These are phyloP conservation scores for Alternaria viburni DNA, from an alignment of 2,329 filamentous ascomycete species.

Conservation along the genomic window DNA sequence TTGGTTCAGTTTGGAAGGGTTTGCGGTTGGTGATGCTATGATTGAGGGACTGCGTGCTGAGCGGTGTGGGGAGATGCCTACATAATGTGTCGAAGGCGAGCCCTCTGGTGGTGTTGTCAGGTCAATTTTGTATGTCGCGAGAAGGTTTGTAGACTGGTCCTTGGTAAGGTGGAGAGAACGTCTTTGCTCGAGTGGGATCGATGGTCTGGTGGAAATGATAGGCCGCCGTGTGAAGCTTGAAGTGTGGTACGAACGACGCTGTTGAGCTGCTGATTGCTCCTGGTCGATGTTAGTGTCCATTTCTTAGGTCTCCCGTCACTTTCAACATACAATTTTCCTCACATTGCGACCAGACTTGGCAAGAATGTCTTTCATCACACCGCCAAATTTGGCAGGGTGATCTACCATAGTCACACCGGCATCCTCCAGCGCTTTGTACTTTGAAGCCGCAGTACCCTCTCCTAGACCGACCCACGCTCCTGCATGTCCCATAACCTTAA, in stretches of 20 bases:
- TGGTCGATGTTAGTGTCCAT: constrained; percentile 14
- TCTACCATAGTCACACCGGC: constrained; percentile 74
- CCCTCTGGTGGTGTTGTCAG: constrained; percentile 49
- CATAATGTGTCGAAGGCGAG: constrained; percentile 52
- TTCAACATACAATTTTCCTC: constrained; percentile 44
- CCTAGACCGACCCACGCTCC: constrained; percentile 74
- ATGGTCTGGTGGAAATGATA: constrained; percentile 1
- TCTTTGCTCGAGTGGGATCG: constrained; percentile 43
- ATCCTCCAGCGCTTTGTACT: constrained; percentile 69
- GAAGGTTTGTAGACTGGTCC: constrained; percentile 61
- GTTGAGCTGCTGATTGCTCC: constrained; percentile 48
- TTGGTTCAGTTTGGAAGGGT: constrained; percentile 51
- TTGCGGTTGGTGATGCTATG: constrained; percentile 61
- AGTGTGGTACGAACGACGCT: constrained; percentile 58
- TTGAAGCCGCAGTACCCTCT: constrained; percentile 69
- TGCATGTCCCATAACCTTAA: constrained; percentile 78
- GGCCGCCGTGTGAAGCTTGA: constrained; percentile 25
- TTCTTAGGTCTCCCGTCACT: neutral
- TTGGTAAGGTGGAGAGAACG: constrained; percentile 64
- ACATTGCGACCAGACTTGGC: constrained; percentile 51
- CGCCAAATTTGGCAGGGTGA: constrained; percentile 77
- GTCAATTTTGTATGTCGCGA: constrained; percentile 59
- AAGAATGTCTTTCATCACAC: constrained; percentile 69
- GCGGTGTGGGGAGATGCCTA: constrained; percentile 72
- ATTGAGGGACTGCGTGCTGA: constrained; percentile 68